Evolutionary conservation across 805 yeast genomes (phyloP).

Genomic region (Saccharomyces eubayanus): DNA sequence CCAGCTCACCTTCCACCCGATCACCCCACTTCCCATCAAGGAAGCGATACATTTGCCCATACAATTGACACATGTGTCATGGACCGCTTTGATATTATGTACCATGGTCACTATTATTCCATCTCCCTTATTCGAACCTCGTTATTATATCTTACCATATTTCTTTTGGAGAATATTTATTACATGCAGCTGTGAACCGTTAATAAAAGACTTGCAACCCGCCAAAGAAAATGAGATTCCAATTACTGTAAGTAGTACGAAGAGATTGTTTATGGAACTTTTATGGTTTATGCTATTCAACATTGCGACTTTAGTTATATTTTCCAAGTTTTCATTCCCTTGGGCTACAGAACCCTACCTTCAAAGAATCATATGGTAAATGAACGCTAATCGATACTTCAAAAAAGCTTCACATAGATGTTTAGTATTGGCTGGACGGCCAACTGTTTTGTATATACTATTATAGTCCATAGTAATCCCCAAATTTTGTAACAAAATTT

Average conservation of each 20-base stretch:
- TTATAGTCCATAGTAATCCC: background rate
- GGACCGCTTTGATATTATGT: slow-evolving; percentile 45
- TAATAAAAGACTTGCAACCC: slow-evolving; percentile 20
- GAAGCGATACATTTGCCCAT: slow-evolving; percentile 31
- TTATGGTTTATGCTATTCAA: slow-evolving; percentile 56
- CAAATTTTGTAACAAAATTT: background rate
- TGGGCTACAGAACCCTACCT: slow-evolving; percentile 56
- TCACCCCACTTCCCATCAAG: slow-evolving; percentile 33
- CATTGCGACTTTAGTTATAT: slow-evolving; percentile 43
- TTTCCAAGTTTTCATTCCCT: slow-evolving; percentile 50
- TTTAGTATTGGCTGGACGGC: background rate
- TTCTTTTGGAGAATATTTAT: slow-evolving; percentile 61
- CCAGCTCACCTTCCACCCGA: slow-evolving; percentile 31
- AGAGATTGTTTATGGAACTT: slow-evolving; percentile 45
- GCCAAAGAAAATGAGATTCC: slow-evolving; percentile 10
- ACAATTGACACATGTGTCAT: slow-evolving; percentile 40
- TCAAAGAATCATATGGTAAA: slow-evolving; percentile 85
- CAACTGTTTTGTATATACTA: background rate
- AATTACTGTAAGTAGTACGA: slow-evolving; percentile 18
- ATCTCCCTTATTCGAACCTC: slow-evolving; percentile 87
- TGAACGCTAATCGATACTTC: background rate
- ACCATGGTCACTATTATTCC: slow-evolving; percentile 62
- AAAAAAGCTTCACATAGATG: background rate
- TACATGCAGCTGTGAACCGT: slow-evolving; percentile 33
- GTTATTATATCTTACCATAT: slow-evolving; percentile 82